These are phyloP conservation scores for Trametes sanguinea DNA, from an alignment of 768 basidiomycete species.

Conservation along the genomic window DNA sequence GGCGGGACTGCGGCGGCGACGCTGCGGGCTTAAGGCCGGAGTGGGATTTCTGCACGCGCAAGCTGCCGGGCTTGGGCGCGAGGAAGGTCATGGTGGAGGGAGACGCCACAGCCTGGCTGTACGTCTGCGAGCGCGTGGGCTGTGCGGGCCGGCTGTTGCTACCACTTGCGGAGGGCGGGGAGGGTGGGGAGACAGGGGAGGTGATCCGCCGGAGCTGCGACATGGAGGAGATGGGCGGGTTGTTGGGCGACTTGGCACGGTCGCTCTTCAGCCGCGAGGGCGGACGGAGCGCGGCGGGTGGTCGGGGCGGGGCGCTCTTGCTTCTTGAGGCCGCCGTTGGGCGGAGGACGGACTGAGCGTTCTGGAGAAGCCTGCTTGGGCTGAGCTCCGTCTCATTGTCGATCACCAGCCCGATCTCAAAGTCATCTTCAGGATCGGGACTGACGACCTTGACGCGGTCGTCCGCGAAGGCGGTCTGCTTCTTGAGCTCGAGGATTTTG, in stretches of 20 bases:
- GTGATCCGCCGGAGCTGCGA: conserved; percentile 69
- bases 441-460: conserved; percentile 52
- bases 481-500: conserved; percentile 56
- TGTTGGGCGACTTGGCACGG: conserved; percentile 71
- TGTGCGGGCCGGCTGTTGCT: conserved; percentile 36
- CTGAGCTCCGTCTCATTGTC: conserved; percentile 83
- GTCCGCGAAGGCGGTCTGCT: conserved; percentile 56
- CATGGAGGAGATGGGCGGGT: conserved; percentile 68
- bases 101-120: conserved; percentile 54
- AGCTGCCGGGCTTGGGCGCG: conserved; percentile 67
- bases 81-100: conserved; percentile 57
- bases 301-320: conserved; percentile 56
- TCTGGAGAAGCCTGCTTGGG: conserved; percentile 68
- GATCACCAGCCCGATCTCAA: conserved; percentile 82
- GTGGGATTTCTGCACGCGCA: conserved; percentile 84
- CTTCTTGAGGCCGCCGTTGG: conserved; percentile 44
- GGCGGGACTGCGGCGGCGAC: conserved; percentile 63
- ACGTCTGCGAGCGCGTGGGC: conserved; percentile 59
- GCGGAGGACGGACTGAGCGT: conserved; percentile 39
- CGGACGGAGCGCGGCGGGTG: conserved; percentile 54
- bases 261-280: conserved; percentile 63
- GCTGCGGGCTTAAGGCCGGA: conserved; percentile 71
- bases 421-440: conserved; percentile 79
- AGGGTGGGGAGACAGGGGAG: conserved; percentile 50
- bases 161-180: conserved; percentile 50